Evolutionary conservation across 352 stramenopile genomes (phyloP).

Genomic region (Phytophthora chlamydospora): DNA sequence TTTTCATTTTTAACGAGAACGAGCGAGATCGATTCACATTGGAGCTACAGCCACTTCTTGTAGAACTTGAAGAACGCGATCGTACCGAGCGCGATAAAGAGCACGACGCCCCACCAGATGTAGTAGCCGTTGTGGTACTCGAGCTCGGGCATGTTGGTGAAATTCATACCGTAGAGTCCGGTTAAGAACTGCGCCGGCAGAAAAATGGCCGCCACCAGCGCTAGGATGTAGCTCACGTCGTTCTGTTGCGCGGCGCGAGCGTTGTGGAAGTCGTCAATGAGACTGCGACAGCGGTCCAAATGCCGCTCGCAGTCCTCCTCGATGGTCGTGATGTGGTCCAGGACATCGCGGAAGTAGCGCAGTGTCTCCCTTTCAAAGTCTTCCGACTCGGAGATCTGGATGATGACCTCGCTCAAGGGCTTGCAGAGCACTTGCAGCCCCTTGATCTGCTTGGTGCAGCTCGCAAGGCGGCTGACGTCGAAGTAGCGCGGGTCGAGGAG

Average conservation of each 20-base stretch:
- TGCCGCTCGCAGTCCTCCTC: constrained; percentile 84
- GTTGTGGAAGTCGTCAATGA: constrained; percentile 77
- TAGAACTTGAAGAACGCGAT: constrained; percentile 70
- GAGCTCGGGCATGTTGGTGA: constrained; percentile 87
- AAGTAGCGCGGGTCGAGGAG: constrained; percentile 64
- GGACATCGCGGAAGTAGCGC: constrained; percentile 84
- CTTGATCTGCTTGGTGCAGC: constrained; percentile 70
- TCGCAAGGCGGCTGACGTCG: constrained; percentile 55
- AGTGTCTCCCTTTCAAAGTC: constrained; percentile 73
- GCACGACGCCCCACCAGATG: constrained; percentile 78
- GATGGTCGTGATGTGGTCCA: constrained; percentile 83
- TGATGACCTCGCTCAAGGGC: constrained; percentile 67
- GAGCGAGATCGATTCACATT: no score
- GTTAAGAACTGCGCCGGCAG: constrained; percentile 87
- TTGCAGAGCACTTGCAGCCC: constrained; percentile 82
- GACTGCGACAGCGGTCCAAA: constrained; percentile 65
- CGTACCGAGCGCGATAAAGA: constrained; percentile 50
- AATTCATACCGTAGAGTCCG: constrained; percentile 91
- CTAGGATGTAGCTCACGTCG: constrained; percentile 80
- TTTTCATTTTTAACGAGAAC: not conserved
- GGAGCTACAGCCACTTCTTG: constrained; percentile 71
- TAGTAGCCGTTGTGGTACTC: constrained; percentile 77
- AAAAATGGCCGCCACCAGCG: constrained; percentile 81
- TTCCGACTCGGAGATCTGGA: constrained; percentile 73
- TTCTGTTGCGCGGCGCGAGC: constrained; percentile 67